phyloP scores from a whole-genome alignment of 2,329 filamentous ascomycete genomes.

The Verticillium zaregamsianum region DNA sequence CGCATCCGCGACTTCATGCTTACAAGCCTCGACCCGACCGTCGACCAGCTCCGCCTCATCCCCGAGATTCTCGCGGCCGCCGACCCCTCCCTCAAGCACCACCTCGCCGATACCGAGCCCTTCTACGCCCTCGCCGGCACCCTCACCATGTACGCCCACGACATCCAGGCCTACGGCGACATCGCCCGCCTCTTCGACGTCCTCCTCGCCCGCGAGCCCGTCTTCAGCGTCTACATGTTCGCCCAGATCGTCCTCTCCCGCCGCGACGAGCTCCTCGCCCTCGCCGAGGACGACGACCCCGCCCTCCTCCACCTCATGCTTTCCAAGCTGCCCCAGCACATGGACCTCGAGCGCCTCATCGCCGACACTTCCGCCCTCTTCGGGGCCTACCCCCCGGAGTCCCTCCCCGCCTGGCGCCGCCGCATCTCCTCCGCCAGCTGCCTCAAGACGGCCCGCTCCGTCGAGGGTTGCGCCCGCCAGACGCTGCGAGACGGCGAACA shows the following conservation, averaged over 20 bases:
- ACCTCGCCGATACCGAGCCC: conserved; percentile 75
- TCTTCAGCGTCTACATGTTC: conserved; percentile 87
- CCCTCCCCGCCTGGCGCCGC: conserved; percentile 62
- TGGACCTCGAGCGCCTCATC: conserved; percentile 78
- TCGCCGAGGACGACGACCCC: conserved; percentile 78
- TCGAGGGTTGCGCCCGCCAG: conserved; percentile 45
- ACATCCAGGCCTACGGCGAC: conserved; percentile 83
- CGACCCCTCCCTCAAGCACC: conserved; percentile 67
- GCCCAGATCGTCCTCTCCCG: conserved; percentile 81
- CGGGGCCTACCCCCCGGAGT: conserved; percentile 64
- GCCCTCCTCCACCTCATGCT: conserved; percentile 90
- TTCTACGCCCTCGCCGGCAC: conserved; percentile 94
- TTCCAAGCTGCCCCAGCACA: conserved; percentile 76
- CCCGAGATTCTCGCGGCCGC: conserved; percentile 72
- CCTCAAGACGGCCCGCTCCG: conserved; percentile 72
- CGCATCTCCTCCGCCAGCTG: conserved; percentile 72
- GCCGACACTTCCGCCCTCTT: conserved; percentile 60
- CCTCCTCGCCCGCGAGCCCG: conserved; percentile 80
- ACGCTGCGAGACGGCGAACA: conserved; percentile 60
- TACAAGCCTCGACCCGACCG: conserved; percentile 73
- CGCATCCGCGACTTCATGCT: conserved; percentile 98
- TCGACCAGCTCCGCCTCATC: conserved; percentile 82
- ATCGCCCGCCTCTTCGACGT: conserved; percentile 93
- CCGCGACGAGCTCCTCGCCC: conserved; percentile 77
- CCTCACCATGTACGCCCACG: conserved; percentile 93